Conservation (phyloP, 345 rosid species). For the Eucalyptus curtisii region DNA sequence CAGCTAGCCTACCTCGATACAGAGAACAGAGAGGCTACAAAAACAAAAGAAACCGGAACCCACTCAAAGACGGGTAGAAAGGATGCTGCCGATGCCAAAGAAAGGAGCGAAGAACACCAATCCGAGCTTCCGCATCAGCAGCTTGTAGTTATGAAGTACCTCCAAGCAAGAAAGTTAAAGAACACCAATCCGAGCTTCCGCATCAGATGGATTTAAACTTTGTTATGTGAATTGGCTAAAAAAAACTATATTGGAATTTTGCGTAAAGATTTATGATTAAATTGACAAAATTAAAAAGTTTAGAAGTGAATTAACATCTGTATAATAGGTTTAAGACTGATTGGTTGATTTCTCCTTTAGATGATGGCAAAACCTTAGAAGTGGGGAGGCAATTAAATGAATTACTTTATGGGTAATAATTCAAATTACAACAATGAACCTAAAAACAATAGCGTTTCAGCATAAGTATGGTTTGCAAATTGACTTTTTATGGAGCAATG, state of each 20-base stretch:
- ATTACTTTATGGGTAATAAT: not conserved
- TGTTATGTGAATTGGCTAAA: not conserved
- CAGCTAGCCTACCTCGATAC: no score
- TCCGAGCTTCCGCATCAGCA: no score
- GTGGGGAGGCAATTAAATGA: not conserved
- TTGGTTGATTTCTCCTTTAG: not conserved
- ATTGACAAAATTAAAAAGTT: not conserved
- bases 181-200: no score
- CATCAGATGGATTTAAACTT: not conserved
- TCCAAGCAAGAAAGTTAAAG: no score
- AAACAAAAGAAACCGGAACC: no score
- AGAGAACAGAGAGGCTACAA: no score
- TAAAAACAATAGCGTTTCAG: not conserved
- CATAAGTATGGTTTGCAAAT: not conserved
- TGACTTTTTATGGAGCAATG: not conserved
- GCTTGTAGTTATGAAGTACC: no score
- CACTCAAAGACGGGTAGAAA: no score
- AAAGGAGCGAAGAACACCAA: no score
- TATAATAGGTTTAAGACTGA: not conserved
- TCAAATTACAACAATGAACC: not conserved
- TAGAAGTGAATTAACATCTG: fast-evolving
- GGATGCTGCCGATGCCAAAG: no score
- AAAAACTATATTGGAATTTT: not conserved
- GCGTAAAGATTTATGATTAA: fast-evolving
- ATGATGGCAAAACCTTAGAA: not conserved